phyloP scores from a whole-genome alignment of 2,329 filamentous ascomycete genomes.

The Akanthomyces dipterigenus region DNA sequence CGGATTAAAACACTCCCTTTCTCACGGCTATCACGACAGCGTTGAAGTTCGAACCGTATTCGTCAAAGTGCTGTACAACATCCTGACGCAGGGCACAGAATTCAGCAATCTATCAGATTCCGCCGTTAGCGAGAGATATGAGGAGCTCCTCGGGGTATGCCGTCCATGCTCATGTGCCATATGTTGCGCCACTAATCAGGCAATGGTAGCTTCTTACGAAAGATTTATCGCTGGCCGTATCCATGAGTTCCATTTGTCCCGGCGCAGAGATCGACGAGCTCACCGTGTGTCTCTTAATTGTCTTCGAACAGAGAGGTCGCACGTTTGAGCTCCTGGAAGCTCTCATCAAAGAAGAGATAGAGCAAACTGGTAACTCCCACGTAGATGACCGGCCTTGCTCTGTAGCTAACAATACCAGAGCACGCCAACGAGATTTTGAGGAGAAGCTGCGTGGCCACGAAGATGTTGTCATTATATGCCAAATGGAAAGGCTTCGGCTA shows the following conservation, averaged over 20 bases:
- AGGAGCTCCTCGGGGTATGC: slow-evolving; percentile 53
- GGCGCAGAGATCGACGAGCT: slow-evolving; percentile 63
- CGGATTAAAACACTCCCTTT: slow-evolving; percentile 61
- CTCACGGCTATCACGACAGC: slow-evolving; percentile 65
- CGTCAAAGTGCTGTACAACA: slow-evolving; percentile 63
- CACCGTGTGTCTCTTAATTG: slow-evolving; percentile 59
- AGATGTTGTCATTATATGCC: slow-evolving; percentile 64
- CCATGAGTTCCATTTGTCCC: slow-evolving; percentile 60
- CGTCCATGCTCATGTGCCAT: background rate
- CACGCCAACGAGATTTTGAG: slow-evolving; percentile 62
- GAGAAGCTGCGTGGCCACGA: slow-evolving; percentile 65
- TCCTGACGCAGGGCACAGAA: slow-evolving; percentile 64
- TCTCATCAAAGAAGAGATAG: slow-evolving; percentile 61
- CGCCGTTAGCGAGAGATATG: slow-evolving; percentile 62
- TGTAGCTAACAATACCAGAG: slow-evolving; percentile 33
- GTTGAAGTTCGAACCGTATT: slow-evolving; percentile 64
- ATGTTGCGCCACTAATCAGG: slow-evolving; percentile 13
- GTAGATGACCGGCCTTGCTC: too few relatives aligned
- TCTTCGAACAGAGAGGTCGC: slow-evolving; percentile 61
- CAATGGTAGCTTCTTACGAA: slow-evolving; percentile 47
- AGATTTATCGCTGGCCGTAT: slow-evolving; percentile 55
- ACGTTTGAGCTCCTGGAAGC: slow-evolving; percentile 59
- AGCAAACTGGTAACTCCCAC: slow-evolving; percentile 47
- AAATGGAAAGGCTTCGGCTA: slow-evolving; percentile 64
- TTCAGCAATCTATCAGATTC: slow-evolving; percentile 63